phyloP scores from a whole-genome alignment of 1,284 basidiomycete genomes.

The Puccinia horiana region DNA sequence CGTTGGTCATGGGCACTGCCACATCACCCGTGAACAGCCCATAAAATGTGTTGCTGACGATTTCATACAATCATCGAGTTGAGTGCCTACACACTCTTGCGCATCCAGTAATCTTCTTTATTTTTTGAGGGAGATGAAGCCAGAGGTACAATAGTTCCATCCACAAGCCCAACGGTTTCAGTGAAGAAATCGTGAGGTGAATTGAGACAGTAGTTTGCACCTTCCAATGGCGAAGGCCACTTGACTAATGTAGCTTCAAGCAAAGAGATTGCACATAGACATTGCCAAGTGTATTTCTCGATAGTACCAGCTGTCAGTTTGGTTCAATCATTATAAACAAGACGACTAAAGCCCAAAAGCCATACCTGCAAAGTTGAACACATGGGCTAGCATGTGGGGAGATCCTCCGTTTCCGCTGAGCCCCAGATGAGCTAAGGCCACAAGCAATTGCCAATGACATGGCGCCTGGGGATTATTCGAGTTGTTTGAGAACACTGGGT shows the following conservation, averaged over 20 bases:
- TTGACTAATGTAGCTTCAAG: not conserved
- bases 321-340: not conserved
- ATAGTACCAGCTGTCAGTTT: not conserved
- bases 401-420: not conserved
- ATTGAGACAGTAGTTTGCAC: too few species aligned
- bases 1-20: slow-evolving; percentile 22
- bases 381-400: not conserved
- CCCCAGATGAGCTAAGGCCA: not conserved
- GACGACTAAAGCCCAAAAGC: not conserved
- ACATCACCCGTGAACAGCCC: slow-evolving; percentile 4
- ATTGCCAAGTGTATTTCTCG: not conserved
- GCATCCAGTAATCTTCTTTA: slow-evolving; percentile 7
- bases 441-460: not conserved
- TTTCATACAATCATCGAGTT: slow-evolving; percentile 20
- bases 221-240: not conserved
- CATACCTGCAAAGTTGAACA: not conserved
- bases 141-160: slow-evolving; percentile 9
- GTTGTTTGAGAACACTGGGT: not conserved
- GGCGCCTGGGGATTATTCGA: not conserved
- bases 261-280: not conserved
- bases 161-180: slow-evolving; percentile 14
- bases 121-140: not conserved
- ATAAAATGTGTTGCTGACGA: not conserved
- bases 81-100: not conserved
- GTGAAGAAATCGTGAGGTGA: not conserved